Percentiles rank a stretch among this genome's conserved stretches.
phyloP scores from a whole-genome alignment of 768 basidiomycete species.

The Solioccasus polychromus region DNA sequence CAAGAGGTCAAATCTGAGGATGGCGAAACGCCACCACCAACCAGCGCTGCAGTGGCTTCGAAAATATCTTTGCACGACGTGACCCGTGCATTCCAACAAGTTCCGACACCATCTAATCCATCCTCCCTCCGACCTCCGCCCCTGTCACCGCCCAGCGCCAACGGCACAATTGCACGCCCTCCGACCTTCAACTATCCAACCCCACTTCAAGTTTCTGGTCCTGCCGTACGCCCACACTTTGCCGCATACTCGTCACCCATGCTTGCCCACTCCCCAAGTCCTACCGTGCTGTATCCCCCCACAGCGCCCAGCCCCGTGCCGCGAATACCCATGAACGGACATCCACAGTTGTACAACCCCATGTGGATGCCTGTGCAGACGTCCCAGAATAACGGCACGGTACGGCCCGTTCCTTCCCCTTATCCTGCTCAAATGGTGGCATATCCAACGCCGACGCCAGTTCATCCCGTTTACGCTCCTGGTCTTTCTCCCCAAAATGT shows the following conservation, averaged over 20 bases:
- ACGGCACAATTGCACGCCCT: slow-evolving; percentile 28
- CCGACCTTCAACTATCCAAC: slow-evolving; percentile 32
- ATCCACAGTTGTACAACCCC: slow-evolving; percentile 55
- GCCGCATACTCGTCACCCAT: slow-evolving; percentile 63
- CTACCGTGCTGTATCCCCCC: slow-evolving; percentile 63
- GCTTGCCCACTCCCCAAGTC: slow-evolving; percentile 69
- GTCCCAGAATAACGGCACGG: slow-evolving; percentile 47
- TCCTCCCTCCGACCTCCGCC: slow-evolving; percentile 45
- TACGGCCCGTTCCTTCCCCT: slow-evolving; percentile 56
- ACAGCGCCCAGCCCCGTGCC: slow-evolving; percentile 65
- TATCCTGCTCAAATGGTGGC: slow-evolving; percentile 64
- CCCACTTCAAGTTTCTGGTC: slow-evolving; percentile 42
- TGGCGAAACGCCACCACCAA: slow-evolving; percentile 74
- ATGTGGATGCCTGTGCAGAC: slow-evolving; percentile 62
- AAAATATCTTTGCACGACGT: slow-evolving; percentile 82
- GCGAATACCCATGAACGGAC: slow-evolving; percentile 61
- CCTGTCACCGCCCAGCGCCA: slow-evolving; percentile 48
- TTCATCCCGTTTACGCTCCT: slow-evolving; percentile 47
- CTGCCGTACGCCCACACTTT: slow-evolving; percentile 55
- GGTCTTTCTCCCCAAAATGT: slow-evolving; percentile 40
- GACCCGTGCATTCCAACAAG: slow-evolving; percentile 83
- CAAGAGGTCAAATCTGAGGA: slow-evolving; percentile 88
- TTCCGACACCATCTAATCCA: slow-evolving; percentile 58
- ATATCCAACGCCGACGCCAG: slow-evolving; percentile 54
- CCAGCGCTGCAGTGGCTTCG: slow-evolving; percentile 52